These are phyloP conservation scores for Adansonia digitata DNA, from an alignment of 345 rosid genomes.

Conservation along the genomic window DNA sequence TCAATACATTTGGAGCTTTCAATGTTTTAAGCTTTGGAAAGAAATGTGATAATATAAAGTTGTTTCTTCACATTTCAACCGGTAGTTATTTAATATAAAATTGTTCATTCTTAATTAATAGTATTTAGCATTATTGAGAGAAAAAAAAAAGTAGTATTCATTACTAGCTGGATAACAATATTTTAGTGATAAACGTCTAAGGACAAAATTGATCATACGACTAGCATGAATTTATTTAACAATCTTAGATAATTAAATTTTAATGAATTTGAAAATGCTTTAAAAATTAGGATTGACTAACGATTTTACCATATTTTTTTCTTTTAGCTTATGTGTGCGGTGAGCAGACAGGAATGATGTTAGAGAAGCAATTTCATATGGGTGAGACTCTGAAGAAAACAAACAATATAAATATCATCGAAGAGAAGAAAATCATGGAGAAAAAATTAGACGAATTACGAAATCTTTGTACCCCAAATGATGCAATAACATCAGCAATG, in stretches of 20 bases:
- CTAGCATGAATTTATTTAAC: too few species aligned
- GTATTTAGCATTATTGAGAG: too few species aligned
- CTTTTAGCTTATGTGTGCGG: constrained; percentile 58
- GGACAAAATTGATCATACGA: too few species aligned
- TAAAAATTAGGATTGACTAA: too few species aligned
- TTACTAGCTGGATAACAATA: too few species aligned
- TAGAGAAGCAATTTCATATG: constrained; percentile 15
- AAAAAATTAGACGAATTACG: constrained; percentile 28
- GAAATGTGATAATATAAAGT: constrained; percentile 37
- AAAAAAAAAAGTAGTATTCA: too few species aligned
- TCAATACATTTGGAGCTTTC: constrained; percentile 54
- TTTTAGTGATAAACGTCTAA: too few species aligned
- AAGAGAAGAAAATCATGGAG: constrained; percentile 29
- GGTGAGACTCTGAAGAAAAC: constrained; percentile 38
- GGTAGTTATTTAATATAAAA: not conserved
- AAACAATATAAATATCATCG: constrained; percentile 24
- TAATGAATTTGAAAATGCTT: too few species aligned
- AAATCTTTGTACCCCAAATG: constrained; percentile 17
- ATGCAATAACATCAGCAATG: constrained; percentile 29
- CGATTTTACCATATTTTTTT: too few species aligned
- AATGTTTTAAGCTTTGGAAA: constrained; percentile 47
- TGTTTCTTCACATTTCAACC: constrained; percentile 32
- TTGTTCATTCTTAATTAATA: too few species aligned
- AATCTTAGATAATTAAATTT: too few species aligned
- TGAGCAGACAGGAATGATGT: constrained; percentile 26